phyloP scores from a whole-genome alignment of 192 early-diverging fungal genomes.

The Backusella mclennaniae region DNA sequence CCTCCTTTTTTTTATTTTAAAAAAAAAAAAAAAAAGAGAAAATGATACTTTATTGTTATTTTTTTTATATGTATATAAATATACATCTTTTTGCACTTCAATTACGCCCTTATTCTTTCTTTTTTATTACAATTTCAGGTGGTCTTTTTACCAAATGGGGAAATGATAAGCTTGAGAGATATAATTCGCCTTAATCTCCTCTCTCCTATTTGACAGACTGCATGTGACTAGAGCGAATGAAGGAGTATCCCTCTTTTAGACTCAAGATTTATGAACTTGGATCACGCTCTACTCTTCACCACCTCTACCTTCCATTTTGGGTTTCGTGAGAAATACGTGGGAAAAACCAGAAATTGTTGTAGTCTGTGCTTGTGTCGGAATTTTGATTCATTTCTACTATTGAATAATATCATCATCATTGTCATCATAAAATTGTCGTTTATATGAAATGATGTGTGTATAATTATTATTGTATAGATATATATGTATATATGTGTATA shows the following conservation, averaged over 20 bases:
- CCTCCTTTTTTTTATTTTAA: neutral
- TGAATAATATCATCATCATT: neutral
- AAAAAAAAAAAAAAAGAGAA: neutral
- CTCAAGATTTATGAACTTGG: neutral
- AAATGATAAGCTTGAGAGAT: slow-evolving; percentile 3
- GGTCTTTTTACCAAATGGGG: slow-evolving; percentile 2
- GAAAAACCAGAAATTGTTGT: slow-evolving; percentile 4
- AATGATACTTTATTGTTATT: neutral
- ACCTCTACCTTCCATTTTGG: slow-evolving; percentile 9
- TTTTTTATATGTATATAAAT: neutral
- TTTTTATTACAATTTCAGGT: slow-evolving; percentile 2
- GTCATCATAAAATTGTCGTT: neutral
- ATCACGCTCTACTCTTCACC: slow-evolving; percentile 20
- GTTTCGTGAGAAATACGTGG: slow-evolving; percentile 23
- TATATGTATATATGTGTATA: neutral
- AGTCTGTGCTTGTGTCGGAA: slow-evolving; percentile 1
- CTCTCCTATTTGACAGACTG: slow-evolving; percentile 17
- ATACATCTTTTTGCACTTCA: neutral
- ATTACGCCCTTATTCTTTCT: neutral
- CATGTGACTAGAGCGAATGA: slow-evolving; percentile 11
- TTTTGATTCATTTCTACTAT: neutral
- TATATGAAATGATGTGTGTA: no score
- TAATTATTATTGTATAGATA: neutral
- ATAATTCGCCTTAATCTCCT: slow-evolving; percentile 1
- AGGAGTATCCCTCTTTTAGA: slow-evolving; percentile 3